Percentiles rank a stretch among this genome's conserved stretches.
These are phyloP conservation scores for Cytidiella melzeri DNA, from an alignment of 768 basidiomycete species.

Conservation along the genomic window DNA sequence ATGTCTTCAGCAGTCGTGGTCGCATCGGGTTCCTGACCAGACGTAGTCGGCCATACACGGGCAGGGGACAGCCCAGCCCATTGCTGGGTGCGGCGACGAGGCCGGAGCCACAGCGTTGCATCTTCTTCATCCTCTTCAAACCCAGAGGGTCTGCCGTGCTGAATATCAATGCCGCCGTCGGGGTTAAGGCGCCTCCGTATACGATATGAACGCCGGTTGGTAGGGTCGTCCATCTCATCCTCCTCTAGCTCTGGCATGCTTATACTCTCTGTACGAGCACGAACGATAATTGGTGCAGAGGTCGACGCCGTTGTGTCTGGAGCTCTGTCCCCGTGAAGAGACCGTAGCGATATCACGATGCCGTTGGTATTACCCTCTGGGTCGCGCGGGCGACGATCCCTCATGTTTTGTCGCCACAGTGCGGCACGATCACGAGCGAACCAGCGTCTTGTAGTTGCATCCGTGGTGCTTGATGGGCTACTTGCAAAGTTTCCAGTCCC, in stretches of 20 bases:
- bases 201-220: conserved; percentile 9
- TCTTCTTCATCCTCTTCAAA: not conserved
- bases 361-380: not conserved
- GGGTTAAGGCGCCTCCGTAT: conserved; percentile 14
- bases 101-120: not conserved
- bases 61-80: not conserved
- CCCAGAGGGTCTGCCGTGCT: not conserved
- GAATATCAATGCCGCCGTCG: conserved; percentile 11
- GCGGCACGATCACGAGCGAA: not conserved
- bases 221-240: not conserved
- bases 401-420: conserved; percentile 2
- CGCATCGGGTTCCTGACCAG: not conserved
- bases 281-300: not conserved
- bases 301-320: not conserved
- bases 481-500: not conserved
- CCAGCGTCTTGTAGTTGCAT: not conserved
- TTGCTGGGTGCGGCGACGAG: not conserved
- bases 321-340: not conserved
- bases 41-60: not conserved
- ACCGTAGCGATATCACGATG: not conserved
- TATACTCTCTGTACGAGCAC: not conserved
- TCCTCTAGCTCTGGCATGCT: conserved; percentile 2
- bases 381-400: not conserved
- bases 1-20: not conserved
- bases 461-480: not conserved